phyloP scores from a whole-genome alignment of 805 yeast species.

The Torulaspora delbrueckii region DNA sequence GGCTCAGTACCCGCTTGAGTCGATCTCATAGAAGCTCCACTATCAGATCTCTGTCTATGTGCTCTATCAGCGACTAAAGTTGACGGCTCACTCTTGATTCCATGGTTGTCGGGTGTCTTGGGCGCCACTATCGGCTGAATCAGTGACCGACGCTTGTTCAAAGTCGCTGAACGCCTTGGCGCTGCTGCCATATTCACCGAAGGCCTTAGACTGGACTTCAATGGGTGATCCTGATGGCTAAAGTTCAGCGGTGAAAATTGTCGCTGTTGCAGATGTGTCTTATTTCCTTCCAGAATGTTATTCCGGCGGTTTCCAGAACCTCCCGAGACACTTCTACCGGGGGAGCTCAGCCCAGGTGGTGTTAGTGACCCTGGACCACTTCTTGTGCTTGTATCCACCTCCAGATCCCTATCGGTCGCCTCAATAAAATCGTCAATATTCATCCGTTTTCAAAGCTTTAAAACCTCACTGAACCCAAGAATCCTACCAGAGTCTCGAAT shows the following conservation, averaged over 20 bases:
- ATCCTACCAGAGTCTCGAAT: not conserved
- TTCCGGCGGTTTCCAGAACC: not conserved
- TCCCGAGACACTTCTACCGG: conserved; percentile 1
- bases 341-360: conserved; percentile 7
- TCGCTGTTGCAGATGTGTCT: conserved; percentile 14
- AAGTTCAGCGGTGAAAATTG: conserved; percentile 22
- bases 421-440: conserved; percentile 38
- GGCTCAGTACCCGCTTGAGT: conserved; percentile 13
- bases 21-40: conserved; percentile 19
- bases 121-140: conserved; percentile 29
- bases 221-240: conserved; percentile 19
- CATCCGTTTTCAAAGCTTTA: conserved; percentile 10
- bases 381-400: conserved; percentile 37
- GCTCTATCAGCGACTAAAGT: conserved; percentile 1
- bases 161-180: conserved; percentile 13
- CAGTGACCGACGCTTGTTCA: conserved; percentile 25
- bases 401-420: conserved; percentile 32
- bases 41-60: conserved; percentile 23
- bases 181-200: not conserved
- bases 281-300: conserved; percentile 1
- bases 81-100: conserved; percentile 8
- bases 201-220: conserved; percentile 7
- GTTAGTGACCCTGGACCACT: conserved; percentile 16
- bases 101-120: conserved; percentile 13
- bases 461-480: not conserved